Evolutionary conservation across 208 protist genomes (phyloP).

Genomic region (Endotrypanum monterogeii): DNA sequence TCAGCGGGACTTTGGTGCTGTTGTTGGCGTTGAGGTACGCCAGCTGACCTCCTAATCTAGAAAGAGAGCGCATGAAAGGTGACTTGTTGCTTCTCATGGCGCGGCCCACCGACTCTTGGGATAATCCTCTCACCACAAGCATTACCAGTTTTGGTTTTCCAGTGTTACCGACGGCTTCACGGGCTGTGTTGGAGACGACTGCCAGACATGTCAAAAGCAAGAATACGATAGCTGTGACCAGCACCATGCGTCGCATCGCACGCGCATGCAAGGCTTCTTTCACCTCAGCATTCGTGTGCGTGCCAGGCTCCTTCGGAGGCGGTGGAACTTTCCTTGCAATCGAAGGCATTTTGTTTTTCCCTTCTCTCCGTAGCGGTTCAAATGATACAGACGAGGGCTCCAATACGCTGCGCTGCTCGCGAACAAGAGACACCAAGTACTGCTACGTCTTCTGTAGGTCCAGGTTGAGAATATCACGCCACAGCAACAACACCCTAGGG

Average conservation of each 20-base stretch:
- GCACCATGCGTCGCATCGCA: slow-evolving; percentile 56
- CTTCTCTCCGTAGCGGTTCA: too few species aligned
- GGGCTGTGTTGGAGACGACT: slow-evolving; percentile 62
- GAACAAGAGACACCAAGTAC: too few species aligned
- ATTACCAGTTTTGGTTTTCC: slow-evolving; percentile 47
- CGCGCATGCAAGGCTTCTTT: slow-evolving; percentile 69
- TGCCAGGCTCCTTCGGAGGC: slow-evolving; percentile 54
- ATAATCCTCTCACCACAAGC: slow-evolving; percentile 51
- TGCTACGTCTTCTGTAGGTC: too few species aligned
- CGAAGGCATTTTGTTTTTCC: slow-evolving; percentile 19
- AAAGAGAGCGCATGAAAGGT: slow-evolving; percentile 57
- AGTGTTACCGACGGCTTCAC: slow-evolving; percentile 24
- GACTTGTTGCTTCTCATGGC: slow-evolving; percentile 69
- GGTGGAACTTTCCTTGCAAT: slow-evolving; percentile 35
- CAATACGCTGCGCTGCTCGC: background rate
- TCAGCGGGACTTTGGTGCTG: slow-evolving; percentile 21
- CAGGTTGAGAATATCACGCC: too few species aligned
- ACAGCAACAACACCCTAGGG: too few species aligned
- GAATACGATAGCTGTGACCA: slow-evolving; percentile 68
- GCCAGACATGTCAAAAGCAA: slow-evolving; percentile 58
- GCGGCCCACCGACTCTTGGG: slow-evolving; percentile 25
- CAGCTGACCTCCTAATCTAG: slow-evolving; percentile 37
- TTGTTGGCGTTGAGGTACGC: slow-evolving; percentile 21
- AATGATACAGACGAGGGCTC: background rate
- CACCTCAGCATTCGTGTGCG: slow-evolving; percentile 72